phyloP scores from a whole-genome alignment of 148 eudicot species.

The Euryodendron excelsum region DNA sequence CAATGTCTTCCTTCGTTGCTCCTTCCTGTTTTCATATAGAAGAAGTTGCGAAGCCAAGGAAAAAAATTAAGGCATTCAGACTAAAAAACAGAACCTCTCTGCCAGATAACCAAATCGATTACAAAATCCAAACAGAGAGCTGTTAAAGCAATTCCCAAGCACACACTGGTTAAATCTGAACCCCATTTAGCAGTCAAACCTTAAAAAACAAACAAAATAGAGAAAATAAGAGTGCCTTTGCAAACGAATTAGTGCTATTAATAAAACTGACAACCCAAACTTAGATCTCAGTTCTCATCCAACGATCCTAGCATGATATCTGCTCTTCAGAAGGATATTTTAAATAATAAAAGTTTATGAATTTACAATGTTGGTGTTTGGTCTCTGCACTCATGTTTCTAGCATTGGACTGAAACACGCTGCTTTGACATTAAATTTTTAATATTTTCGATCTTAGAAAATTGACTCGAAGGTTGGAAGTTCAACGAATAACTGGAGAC shows the following conservation, averaged over 20 bases:
- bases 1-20: conserved; percentile 84
- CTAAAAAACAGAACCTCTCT: background rate
- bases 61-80: background rate
- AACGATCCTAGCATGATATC: background rate
- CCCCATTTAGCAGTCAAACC: no score
- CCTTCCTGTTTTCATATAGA: conserved; percentile 60
- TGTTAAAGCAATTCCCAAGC: no score
- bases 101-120: no score
- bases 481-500: background rate
- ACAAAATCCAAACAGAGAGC: no score
- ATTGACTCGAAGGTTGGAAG: background rate
- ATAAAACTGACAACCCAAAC: background rate
- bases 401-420: background rate
- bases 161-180: no score
- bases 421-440: background rate
- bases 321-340: background rate
- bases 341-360: background rate
- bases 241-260: background rate
- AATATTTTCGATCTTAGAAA: background rate
- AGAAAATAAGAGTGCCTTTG: background rate
- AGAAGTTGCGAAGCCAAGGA: background rate
- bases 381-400: background rate
- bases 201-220: background rate
- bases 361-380: background rate
- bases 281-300: background rate